Base-by-base conservation (phyloP, 2,329 filamentous ascomycete genomes). In the Diaporthe caulivora region DNA sequence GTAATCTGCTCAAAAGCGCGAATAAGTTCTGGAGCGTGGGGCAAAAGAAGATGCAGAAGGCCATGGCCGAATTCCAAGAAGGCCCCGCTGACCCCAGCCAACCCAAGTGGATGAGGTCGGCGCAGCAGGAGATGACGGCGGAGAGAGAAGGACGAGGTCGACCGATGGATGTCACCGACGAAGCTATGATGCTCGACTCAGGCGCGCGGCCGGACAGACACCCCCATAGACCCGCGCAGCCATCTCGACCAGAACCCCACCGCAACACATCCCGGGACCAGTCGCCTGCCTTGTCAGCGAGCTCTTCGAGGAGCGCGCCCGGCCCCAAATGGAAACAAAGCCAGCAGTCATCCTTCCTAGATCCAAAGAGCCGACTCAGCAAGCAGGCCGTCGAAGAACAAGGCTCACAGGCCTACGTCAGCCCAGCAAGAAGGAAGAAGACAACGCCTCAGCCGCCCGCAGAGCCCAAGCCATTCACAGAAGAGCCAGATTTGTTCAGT, bases 11-110 rank as follows among this genome's bases (percentile, higher is more conserved):
- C 82, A 99, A 99, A 82, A 97, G 95, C 3, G 97, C 97, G 2
- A 97, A 97, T 77, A 96, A 94, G 0, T 84, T 98, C 0, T 99
- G 97, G 97, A 99, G 98, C 81, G 94, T 93, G 3, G 92, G 96
- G 0, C 94, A 95, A 80, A 99, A 98, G 83, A 95, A 94, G 81
- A 90, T 98, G 73, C 95, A 97, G 79, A 95, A 97, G 82, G 96
- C 95, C 6, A 94, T 98, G 44, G 92, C 95, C 11, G 97, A 99
- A 21, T 93, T 98, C 74, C 90, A 93, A 77, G 87, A 90, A 76
- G 88, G 89, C 54, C 92, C 92, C n/a, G 86, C 87, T 34, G 95
- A 98, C 79, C 88, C 93, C 2, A 94, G 82, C 79, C 94, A 98
- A 80, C 97, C 97, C 0, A 97, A 94, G 80, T 99, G 97, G 97